Base-by-base conservation (phyloP, 2,329 filamentous ascomycete species). In the Chalara sp. region DNA sequence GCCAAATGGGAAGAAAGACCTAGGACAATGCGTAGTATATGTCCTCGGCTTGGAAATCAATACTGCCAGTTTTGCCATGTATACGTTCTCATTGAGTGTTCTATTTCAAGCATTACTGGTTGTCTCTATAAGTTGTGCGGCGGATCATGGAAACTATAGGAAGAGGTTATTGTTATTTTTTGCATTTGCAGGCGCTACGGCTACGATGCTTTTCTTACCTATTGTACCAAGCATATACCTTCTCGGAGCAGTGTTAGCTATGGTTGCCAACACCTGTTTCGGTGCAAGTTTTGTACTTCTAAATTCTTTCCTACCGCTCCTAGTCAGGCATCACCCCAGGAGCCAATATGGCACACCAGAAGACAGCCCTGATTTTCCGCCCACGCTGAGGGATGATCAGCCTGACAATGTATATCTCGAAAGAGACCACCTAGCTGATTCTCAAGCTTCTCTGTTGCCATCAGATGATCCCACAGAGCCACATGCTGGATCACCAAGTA, bases 31-130 rank as follows among this genome's bases (percentile, higher is more conserved):
- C 65, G 75, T 97, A 53, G 82, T 97, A 53, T 81, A 85, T 56
- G 74, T 97, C 5, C 72, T 95, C 29, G 92, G 92, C 5, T 68
- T 87, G 53, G 85, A 95, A 63, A 85, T 99, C 71, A 97, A 96
- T 68, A 96, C 92, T 1, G 90, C 92, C 35, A 95, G 88, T 68
- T 96, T 96, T 68, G 91, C 90, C 65, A 95, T 97, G 89, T 97
- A 97, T 70, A 96, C 90, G 2, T 99, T 99, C 69, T 95, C 90
- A 52, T 75, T 95, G 63, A 95, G 89, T 65, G 93, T 99, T 1
- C 69, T 96, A 21, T 68, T 96, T 8, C 93, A 99, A 67, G 87
- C 91, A 1, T 70, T 97, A 31, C 72, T 97, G 32, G 95, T 99
- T 42, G 89, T 99, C 56, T 95, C 90, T 64, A 96, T 99, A 76